Percentiles rank a stretch among this genome's conserved stretches.
These are phyloP conservation scores for Cladosporium phlei DNA, from an alignment of 2,329 filamentous ascomycete species.

Conservation along the genomic window DNA sequence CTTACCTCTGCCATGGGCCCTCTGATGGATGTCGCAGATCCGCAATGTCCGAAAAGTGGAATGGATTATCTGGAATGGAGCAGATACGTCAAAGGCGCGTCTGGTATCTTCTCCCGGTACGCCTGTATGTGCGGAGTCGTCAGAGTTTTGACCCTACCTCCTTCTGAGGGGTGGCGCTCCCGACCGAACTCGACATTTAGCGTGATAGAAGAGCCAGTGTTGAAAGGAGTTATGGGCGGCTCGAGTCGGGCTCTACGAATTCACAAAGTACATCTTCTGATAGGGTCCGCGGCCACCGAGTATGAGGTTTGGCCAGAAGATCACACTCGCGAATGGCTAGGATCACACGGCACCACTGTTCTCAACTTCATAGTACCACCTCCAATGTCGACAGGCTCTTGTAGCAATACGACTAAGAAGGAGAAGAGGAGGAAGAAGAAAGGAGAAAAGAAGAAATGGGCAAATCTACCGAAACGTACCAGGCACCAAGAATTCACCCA, in stretches of 20 bases:
- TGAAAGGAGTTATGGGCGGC: neutral
- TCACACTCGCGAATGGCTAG: neutral
- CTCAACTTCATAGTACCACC: too few relatives aligned
- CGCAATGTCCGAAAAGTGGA: neutral
- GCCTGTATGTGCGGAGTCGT: neutral
- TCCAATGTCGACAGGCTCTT: too few relatives aligned
- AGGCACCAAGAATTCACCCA: too few relatives aligned
- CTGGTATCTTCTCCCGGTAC: neutral
- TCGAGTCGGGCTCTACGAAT: conserved; percentile 2
- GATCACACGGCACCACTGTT: too few relatives aligned
- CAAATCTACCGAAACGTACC: too few relatives aligned
- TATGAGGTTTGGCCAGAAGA: neutral
- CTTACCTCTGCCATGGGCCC: conserved; percentile 1
- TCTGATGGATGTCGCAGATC: neutral
- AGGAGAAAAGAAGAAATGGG: too few relatives aligned
- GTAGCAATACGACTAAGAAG: too few relatives aligned
- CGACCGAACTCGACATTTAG: neutral
- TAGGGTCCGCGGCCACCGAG: neutral
- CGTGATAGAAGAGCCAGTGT: neutral
- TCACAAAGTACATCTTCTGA: conserved; percentile 2
- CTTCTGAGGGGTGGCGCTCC: neutral
- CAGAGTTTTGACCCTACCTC: conserved; percentile 4
- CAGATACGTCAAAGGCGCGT: conserved; percentile 5
- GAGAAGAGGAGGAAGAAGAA: too few relatives aligned
- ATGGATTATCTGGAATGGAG: neutral